A percentile compares a stretch with the other conserved stretches of the same genome.
Conservation (phyloP, 2,329 filamentous ascomycete species). For the Incumbomyces delicatus region DNA sequence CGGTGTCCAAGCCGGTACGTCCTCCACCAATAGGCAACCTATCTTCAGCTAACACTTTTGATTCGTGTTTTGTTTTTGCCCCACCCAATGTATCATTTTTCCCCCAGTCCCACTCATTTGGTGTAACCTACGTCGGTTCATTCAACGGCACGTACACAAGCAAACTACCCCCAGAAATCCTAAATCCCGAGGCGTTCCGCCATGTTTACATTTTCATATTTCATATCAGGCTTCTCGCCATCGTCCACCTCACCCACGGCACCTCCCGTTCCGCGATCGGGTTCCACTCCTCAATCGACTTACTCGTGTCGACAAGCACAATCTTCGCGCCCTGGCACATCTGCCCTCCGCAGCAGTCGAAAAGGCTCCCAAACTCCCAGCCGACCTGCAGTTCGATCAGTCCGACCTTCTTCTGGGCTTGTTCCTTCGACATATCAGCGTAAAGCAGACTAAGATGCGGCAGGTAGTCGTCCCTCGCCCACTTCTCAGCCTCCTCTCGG, state of each 20-base stretch:
- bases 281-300: constrained; percentile 9
- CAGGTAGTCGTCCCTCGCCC: constrained; percentile 12
- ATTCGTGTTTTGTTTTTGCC: no score
- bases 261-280: constrained; percentile 9
- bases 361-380: constrained; percentile 13
- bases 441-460: constrained; percentile 16
- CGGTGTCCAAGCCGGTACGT: no score
- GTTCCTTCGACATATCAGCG: constrained; percentile 10
- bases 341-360: constrained; percentile 15
- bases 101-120: no score
- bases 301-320: constrained; percentile 14
- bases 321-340: constrained; percentile 11
- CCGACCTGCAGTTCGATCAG: constrained; percentile 15
- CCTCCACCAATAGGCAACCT: no score
- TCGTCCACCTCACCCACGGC: constrained; percentile 13
- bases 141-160: no score
- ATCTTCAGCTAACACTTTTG: no score
- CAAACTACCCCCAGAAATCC: no score
- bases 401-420: constrained; percentile 13
- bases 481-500: constrained; percentile 6
- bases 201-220: background rate
- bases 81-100: no score
- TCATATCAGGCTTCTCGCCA: constrained; percentile 11
- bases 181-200: no score
- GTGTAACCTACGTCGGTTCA: no score